Evolutionary conservation across 345 rosid species (phyloP), one percentile per base, ranked within the genome.

Genomic region (Eucalyptus cladocalyx): DNA sequence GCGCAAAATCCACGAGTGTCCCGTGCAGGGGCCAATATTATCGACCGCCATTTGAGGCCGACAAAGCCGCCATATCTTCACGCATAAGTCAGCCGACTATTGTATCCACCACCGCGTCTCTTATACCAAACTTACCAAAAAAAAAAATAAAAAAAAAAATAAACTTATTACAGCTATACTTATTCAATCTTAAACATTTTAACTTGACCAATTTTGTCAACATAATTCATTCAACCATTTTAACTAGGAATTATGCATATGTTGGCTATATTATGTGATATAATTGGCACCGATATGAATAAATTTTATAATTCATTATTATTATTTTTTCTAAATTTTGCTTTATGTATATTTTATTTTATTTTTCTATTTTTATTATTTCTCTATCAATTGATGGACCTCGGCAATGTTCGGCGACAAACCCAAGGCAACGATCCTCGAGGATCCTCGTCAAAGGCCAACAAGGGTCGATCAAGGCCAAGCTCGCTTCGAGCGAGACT

Each of bases 231-330:
- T 26, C 4, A 30, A 28, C 8, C 8, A 60, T 28, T 60, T 60
- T 60, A 28, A 6, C 32, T 60, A 3, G 1, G 0, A 60, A 60
- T 60, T 6, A 28, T 1, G 2, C 1, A 2, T 4, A 28, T 6
- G 8, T 3, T 0, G 8, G 4, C 0, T 6, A 0, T 28, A 10
- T 13, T 28, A 11, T 3, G 8, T 60, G 32, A 60, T 6, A 12
- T 13, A 11, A 6, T 11, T 4, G 4, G 1, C 16, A 60, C 2
- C 1, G 0, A 60, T 6, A 28, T 6, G 4, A 2, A 56, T 24
- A 56, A 9, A 24, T 56, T 56, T 54, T 56, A 56, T 56, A 1
- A 12, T 28, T 11, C 6, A 26, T 60, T 5, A 9, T 56, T 56
- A 9, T 60, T 60, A 11, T 60, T 60, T 14, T 60, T 12, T 60